phyloP scores from a whole-genome alignment of 2,329 filamentous ascomycete genomes.

The Fusarium illudens region DNA sequence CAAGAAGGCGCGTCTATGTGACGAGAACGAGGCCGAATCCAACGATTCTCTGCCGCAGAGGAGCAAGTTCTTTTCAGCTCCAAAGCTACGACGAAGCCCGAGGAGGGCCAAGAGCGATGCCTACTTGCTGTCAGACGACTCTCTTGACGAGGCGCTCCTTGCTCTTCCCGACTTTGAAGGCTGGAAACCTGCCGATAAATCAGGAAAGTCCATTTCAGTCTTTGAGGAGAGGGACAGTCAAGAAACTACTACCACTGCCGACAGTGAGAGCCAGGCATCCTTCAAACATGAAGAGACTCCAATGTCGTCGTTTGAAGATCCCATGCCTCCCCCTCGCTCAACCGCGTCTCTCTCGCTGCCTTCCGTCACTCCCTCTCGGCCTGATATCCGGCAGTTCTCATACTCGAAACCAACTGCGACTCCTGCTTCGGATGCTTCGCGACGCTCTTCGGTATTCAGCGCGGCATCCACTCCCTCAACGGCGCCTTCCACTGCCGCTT shows the following conservation, averaged over 20 bases:
- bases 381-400: constrained; percentile 47
- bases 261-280: constrained; percentile 37
- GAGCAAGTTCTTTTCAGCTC: constrained; percentile 63
- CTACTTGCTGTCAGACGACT: constrained; percentile 64
- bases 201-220: constrained; percentile 51
- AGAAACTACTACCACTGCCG: constrained; percentile 27
- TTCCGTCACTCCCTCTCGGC: constrained; percentile 44
- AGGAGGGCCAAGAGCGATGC: constrained; percentile 49
- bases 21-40: constrained; percentile 54
- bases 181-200: constrained; percentile 53
- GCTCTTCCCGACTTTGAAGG: constrained; percentile 61
- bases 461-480: constrained; percentile 51
- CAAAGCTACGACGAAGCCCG: constrained; percentile 40
- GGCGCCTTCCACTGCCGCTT: constrained; percentile 52
- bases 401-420: constrained; percentile 45
- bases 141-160: constrained; percentile 62
- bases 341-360: constrained; percentile 28
- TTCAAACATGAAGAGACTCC: constrained; percentile 34
- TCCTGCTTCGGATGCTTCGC: constrained; percentile 48
- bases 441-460: constrained; percentile 50
- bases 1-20: constrained; percentile 66
- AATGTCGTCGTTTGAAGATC: constrained; percentile 34
- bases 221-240: constrained; percentile 54
- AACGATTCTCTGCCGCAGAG: constrained; percentile 50
- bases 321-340: constrained; percentile 45